Conservation (phyloP, 352 stramenopile species). For the Albugo laibachii region DNA sequence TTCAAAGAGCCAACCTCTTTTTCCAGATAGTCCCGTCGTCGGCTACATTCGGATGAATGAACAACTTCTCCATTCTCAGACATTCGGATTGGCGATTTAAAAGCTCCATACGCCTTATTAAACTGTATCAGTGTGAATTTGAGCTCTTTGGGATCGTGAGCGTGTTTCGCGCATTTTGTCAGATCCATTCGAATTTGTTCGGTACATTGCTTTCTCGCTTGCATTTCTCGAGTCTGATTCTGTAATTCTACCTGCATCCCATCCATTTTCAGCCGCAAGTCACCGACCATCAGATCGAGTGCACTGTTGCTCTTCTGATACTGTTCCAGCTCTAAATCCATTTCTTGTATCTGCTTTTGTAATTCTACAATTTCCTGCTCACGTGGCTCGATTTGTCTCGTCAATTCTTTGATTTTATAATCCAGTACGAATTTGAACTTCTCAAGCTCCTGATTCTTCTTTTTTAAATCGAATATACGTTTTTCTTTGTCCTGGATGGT, state of each 20-base stretch:
- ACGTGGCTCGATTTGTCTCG: constrained; percentile 89
- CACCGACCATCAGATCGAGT: constrained; percentile 88
- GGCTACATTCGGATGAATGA: constrained; percentile 79
- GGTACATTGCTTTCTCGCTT: constrained; percentile 38
- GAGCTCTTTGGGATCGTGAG: constrained; percentile 62
- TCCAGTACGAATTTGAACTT: constrained; percentile 96
- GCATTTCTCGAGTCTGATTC: constrained; percentile 38
- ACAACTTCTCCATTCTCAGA: constrained; percentile 62
- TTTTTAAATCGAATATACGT: constrained; percentile 93
- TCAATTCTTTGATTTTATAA: constrained; percentile 95
- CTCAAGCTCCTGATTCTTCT: constrained; percentile 93
- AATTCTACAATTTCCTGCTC: constrained; percentile 89
- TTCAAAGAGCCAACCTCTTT: constrained; percentile 81
- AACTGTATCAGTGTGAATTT: constrained; percentile 59
- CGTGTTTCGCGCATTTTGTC: constrained; percentile 38
- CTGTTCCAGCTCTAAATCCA: constrained; percentile 87
- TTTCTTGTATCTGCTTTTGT: constrained; percentile 91
- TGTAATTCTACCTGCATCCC: constrained; percentile 76
- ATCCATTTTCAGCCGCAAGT: constrained; percentile 86
- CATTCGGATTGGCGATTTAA: too few species aligned
- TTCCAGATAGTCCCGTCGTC: constrained; percentile 84
- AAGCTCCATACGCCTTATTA: constrained; percentile 51
- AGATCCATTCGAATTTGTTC: constrained; percentile 66
- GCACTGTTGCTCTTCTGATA: constrained; percentile 91
- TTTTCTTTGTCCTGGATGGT: constrained; percentile 94